Conservation (phyloP, 2,329 filamentous ascomycete species). For the Exserohilum rostratum region DNA sequence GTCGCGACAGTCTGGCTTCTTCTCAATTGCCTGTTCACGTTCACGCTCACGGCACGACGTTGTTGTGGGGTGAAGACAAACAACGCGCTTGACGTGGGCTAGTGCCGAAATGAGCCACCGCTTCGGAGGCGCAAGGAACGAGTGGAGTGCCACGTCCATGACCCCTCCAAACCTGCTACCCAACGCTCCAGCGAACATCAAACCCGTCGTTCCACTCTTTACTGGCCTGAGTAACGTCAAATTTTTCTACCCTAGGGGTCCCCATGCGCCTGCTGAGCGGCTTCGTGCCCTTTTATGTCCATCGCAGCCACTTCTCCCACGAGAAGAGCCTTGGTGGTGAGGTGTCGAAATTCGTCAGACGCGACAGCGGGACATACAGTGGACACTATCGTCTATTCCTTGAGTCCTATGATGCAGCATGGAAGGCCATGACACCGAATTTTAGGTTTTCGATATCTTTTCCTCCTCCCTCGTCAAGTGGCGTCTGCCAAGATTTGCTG, state of each 20-base stretch:
- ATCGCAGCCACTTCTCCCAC: not conserved
- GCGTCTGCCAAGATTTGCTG: not conserved
- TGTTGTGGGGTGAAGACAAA: constrained; percentile 14
- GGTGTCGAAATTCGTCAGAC: not conserved
- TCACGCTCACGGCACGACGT: constrained; percentile 13
- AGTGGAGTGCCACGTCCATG: constrained; percentile 32
- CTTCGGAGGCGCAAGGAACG: constrained; percentile 28
- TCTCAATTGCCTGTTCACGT: not conserved
- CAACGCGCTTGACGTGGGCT: constrained; percentile 27
- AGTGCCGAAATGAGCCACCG: constrained; percentile 32
- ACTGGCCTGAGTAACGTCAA: not conserved
- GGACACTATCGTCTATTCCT: not conserved
- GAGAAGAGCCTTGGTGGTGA: constrained; percentile 16
- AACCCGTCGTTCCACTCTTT: constrained; percentile 4
- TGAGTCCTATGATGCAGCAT: not conserved
- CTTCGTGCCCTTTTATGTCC: not conserved
- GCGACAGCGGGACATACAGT: not conserved
- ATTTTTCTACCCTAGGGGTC: not conserved
- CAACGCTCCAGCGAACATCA: constrained; percentile 21
- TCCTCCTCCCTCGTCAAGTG: not conserved
- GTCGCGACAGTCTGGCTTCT: constrained; percentile 1
- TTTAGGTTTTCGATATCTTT: not conserved
- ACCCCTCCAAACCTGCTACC: constrained; percentile 25
- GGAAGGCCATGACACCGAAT: not conserved
- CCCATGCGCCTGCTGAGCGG: not conserved